Conservation (phyloP, 495 filamentous ascomycete genomes). For the Saxophila tyrrhenica region DNA sequence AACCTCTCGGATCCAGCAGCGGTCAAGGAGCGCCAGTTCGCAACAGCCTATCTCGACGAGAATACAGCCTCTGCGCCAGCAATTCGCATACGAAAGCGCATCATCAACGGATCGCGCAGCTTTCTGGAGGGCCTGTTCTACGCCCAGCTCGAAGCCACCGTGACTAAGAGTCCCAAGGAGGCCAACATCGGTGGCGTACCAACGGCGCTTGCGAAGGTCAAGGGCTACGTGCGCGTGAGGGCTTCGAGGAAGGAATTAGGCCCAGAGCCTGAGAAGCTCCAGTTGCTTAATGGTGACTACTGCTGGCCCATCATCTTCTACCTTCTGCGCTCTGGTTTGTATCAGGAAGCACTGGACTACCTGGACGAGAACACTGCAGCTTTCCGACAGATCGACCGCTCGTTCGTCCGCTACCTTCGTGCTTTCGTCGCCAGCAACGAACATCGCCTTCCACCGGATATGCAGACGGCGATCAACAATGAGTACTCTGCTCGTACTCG, state of each 20-base stretch:
- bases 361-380: conserved; percentile 61
- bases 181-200: conserved; percentile 85
- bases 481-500: conserved; percentile 77
- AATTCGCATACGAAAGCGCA: conserved; percentile 55
- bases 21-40: conserved; percentile 65
- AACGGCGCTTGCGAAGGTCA: conserved; percentile 75
- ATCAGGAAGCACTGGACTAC: conserved; percentile 75
- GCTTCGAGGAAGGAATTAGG: conserved; percentile 66
- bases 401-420: conserved; percentile 80
- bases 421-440: conserved; percentile 61
- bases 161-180: conserved; percentile 73
- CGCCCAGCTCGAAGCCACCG: conserved; percentile 56
- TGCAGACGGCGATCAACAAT: conserved; percentile 75
- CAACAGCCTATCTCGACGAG: conserved; percentile 60
- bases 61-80: conserved; percentile 48
- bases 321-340: conserved; percentile 74
- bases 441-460: conserved; percentile 57
- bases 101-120: conserved; percentile 61
- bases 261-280: conserved; percentile 59
- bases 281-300: conserved; percentile 65
- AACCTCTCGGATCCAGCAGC: conserved; percentile 42
- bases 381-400: conserved; percentile 81
- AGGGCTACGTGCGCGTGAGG: conserved; percentile 76
- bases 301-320: conserved; percentile 93
- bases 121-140: conserved; percentile 71